A percentile compares a stretch with the other conserved stretches of the same genome.
Evolutionary conservation across 441 rosid genomes (phyloP).

Genomic region (Populus hybrid): DNA sequence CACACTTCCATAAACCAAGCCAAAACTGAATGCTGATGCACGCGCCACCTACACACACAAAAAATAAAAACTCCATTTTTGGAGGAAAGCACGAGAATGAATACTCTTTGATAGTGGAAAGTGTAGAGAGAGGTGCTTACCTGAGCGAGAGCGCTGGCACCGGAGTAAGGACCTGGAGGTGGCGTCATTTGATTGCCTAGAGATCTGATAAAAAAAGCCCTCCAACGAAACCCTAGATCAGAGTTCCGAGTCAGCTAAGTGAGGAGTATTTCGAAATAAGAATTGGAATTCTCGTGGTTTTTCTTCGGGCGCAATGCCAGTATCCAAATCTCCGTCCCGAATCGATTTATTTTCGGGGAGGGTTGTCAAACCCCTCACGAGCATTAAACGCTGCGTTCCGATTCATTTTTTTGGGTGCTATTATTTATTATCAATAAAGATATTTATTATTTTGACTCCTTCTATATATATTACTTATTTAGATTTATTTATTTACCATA

Average conservation of each 20-base stretch:
- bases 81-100: neutral
- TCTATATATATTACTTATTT: too few species aligned
- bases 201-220: neutral
- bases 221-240: neutral
- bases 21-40: conserved; percentile 56
- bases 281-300: neutral
- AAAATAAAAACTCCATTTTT: neutral
- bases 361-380: neutral
- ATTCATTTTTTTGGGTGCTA: neutral
- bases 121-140: conserved; percentile 26
- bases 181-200: conserved; percentile 50
- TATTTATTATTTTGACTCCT: too few species aligned
- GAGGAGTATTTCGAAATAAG: neutral
- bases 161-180: conserved; percentile 84
- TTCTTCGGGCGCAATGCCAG: neutral
- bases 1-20: conserved; percentile 54
- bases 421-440: too few species aligned
- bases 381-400: neutral
- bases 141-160: conserved; percentile 77
- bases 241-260: neutral
- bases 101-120: neutral
- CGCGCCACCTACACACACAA: conserved; percentile 51
- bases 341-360: neutral
- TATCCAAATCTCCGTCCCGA: neutral
- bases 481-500: too few species aligned